Evolutionary conservation across 169 alveolate species (phyloP).

Genomic region (Babesia sp.): DNA sequence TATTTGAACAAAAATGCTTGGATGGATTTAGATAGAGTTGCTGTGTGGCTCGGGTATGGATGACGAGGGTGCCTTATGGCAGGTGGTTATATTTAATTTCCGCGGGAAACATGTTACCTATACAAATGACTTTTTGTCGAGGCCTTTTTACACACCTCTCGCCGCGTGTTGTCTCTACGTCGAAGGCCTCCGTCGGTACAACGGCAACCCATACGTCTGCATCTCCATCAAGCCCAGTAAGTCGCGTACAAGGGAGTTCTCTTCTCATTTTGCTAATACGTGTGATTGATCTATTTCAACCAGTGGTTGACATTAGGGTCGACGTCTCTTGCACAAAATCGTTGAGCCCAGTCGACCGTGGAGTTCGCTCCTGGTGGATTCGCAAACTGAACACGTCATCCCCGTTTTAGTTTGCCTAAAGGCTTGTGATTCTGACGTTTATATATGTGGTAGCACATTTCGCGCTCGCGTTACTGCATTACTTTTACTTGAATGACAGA

Average conservation of each 20-base stretch:
- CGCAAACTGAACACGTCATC: too few species aligned
- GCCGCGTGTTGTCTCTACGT: neutral
- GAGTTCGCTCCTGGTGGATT: too few species aligned
- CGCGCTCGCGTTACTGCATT: neutral
- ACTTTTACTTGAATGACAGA: neutral
- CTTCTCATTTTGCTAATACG: neutral
- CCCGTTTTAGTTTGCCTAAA: too few species aligned
- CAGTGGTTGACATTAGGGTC: too few species aligned
- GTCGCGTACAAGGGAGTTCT: neutral
- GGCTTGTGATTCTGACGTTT: too few species aligned
- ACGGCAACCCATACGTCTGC: neutral
- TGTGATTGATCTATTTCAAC: neutral
- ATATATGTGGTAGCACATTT: neutral
- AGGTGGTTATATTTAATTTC: neutral
- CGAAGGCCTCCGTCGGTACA: neutral
- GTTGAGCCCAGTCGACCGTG: too few species aligned
- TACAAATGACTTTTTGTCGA: neutral
- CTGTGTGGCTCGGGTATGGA: neutral
- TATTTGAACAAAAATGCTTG: too few species aligned
- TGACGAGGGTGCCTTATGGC: neutral
- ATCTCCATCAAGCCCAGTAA: neutral
- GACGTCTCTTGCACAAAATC: too few species aligned
- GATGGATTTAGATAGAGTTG: too few species aligned
- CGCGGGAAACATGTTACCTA: neutral
- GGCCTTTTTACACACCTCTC: neutral